Percentiles rank a stretch among this genome's conserved stretches.
These are phyloP conservation scores for Psilocybe mexicana DNA, from an alignment of 1,284 basidiomycete genomes.

Conservation along the genomic window DNA sequence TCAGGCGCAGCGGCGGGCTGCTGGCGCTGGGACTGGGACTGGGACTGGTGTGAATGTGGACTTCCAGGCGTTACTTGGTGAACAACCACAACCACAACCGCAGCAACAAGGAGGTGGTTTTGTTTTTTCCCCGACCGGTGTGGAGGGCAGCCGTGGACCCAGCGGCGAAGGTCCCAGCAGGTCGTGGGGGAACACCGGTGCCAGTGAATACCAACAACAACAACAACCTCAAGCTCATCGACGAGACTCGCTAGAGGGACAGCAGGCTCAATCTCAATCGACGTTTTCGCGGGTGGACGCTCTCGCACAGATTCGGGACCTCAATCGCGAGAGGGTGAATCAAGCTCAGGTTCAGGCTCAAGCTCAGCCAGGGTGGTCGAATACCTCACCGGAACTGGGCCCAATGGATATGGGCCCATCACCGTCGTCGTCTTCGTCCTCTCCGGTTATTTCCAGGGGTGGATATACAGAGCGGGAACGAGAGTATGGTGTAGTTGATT, in stretches of 20 bases:
- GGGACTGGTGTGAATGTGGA: not conserved
- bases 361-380: slow-evolving; percentile 17
- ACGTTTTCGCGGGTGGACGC: slow-evolving; percentile 41
- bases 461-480: not conserved
- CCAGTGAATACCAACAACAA: slow-evolving; percentile 13
- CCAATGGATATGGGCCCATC: not conserved
- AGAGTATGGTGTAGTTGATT: not conserved
- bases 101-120: not conserved
- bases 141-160: no score
- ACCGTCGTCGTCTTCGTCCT: not conserved
- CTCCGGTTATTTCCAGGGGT: slow-evolving; percentile 1
- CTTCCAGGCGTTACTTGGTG: not conserved
- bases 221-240: not conserved
- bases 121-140: no score
- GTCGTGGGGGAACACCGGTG: slow-evolving; percentile 31
- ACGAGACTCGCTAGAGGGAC: not conserved
- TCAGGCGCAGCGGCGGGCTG: not conserved
- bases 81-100: not conserved
- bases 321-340: slow-evolving; percentile 33
- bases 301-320: slow-evolving; percentile 51
- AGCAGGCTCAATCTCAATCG: not conserved
- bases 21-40: not conserved
- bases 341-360: no score
- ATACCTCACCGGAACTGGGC: not conserved
- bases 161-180: slow-evolving; percentile 15